These are phyloP conservation scores for Pichia kudriavzevii DNA, from an alignment of 1,139 yeast species.

Conservation along the genomic window DNA sequence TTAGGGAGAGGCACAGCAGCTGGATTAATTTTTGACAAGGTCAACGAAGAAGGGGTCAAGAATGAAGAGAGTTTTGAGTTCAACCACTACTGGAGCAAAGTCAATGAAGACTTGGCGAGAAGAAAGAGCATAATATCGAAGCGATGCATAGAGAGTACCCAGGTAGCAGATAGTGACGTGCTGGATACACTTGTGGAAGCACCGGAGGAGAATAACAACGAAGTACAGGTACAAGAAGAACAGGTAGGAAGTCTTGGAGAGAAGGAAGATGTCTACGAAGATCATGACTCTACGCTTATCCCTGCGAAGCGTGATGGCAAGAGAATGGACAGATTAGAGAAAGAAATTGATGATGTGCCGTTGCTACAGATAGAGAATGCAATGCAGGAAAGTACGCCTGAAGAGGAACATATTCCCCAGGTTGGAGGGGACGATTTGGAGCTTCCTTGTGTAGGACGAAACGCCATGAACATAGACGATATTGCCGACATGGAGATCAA, in stretches of 20 bases:
- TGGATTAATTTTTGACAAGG: conserved; percentile 3
- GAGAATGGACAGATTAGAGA: conserved; percentile 5
- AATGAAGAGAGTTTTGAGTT: conserved; percentile 1
- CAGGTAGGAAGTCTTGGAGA: conserved; percentile 1
- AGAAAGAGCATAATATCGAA: conserved; percentile 12
- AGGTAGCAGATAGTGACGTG: conserved; percentile 4
- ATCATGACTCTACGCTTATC: conserved; percentile 6
- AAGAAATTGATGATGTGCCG: conserved; percentile 5
- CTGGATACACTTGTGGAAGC: conserved; percentile 12
- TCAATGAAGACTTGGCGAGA: conserved; percentile 11
- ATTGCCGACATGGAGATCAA: too few species aligned
- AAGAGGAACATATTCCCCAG: too few species aligned
- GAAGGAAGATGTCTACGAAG: conserved; percentile 10
- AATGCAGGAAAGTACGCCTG: background rate
- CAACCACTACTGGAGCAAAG: conserved; percentile 13
- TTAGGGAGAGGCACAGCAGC: conserved; percentile 2
- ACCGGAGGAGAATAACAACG: conserved; percentile 4
- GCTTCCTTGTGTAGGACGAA: too few species aligned
- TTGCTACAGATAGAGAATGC: conserved; percentile 4
- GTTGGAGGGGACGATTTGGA: too few species aligned
- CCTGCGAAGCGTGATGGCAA: conserved; percentile 10
- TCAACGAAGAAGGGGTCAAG: background rate
- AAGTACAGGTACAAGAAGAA: conserved; percentile 7
- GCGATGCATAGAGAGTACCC: background rate
- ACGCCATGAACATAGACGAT: too few species aligned